A percentile compares a stretch with the other conserved stretches of the same genome.
Evolutionary conservation across 768 basidiomycete species (phyloP).

Genomic region (Mycena galericulata): DNA sequence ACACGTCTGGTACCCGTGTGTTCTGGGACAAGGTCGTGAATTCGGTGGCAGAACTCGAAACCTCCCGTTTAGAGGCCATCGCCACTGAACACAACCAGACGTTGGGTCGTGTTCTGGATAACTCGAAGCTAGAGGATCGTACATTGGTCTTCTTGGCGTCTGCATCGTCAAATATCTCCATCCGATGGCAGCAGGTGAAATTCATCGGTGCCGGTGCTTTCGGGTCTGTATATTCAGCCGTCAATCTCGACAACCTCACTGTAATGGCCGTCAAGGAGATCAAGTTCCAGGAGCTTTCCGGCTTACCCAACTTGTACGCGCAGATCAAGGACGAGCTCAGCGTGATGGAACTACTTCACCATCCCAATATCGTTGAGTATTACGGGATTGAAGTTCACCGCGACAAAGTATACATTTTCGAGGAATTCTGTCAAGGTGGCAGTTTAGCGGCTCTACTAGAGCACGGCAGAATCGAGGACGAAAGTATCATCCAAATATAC

Average conservation of each 20-base stretch:
- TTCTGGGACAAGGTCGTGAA: slow-evolving; percentile 81
- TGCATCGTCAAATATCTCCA: slow-evolving; percentile 94
- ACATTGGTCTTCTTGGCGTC: slow-evolving; percentile 95
- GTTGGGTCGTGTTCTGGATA: slow-evolving; percentile 92
- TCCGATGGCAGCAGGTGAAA: slow-evolving; percentile 97
- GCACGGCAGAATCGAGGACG: slow-evolving; percentile 96
- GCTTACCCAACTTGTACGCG: slow-evolving; percentile 87
- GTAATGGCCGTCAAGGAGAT: slow-evolving; percentile 99
- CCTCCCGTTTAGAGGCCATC: slow-evolving; percentile 62
- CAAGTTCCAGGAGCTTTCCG: slow-evolving; percentile 93
- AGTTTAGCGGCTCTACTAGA: slow-evolving; percentile 90
- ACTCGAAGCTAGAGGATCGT: slow-evolving; percentile 93
- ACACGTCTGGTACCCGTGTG: slow-evolving; percentile 69
- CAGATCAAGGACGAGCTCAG: slow-evolving; percentile 96
- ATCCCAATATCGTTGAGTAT: slow-evolving; percentile 98
- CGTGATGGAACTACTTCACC: slow-evolving; percentile 98
- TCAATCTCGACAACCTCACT: slow-evolving; percentile 94
- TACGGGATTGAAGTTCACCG: slow-evolving; percentile 99
- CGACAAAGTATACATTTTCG: slow-evolving; percentile 98
- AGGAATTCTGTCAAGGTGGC: slow-evolving; percentile 98
- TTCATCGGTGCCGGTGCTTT: slow-evolving; percentile 99
- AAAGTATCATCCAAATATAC: slow-evolving; percentile 94
- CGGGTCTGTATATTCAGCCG: slow-evolving; percentile 98
- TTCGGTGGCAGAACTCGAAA: slow-evolving; percentile 75
- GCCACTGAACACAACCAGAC: slow-evolving; percentile 75